Conservation (phyloP, 2,329 filamentous ascomycete species). For the Cercospora sp. region DNA sequence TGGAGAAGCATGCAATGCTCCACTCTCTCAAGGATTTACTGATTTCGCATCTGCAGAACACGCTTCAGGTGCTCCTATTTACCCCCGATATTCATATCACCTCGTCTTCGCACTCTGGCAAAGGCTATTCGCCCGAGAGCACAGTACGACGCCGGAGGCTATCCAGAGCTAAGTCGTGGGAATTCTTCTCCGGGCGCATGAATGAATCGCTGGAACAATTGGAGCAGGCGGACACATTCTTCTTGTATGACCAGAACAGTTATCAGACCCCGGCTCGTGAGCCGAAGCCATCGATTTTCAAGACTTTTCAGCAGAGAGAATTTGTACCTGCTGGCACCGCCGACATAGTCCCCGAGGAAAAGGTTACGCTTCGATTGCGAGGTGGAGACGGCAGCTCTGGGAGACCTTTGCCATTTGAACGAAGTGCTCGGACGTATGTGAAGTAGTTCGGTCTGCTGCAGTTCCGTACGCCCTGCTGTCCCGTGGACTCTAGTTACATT, state of each 20-base stretch:
- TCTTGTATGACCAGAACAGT: conserved; percentile 2
- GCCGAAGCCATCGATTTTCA: conserved; percentile 4
- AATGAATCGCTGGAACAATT: neutral
- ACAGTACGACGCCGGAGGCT: neutral
- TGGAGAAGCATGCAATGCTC: conserved; percentile 6
- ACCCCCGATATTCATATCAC: conserved; percentile 6
- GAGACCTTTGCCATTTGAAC: neutral
- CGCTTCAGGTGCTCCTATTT: conserved; percentile 7
- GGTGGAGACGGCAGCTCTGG: conserved; percentile 5
- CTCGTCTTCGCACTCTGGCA: neutral
- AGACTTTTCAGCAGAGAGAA: conserved; percentile 4
- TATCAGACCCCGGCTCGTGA: neutral
- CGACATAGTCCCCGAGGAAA: neutral
- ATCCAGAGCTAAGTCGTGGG: neutral
- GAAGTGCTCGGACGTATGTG: conserved; percentile 7
- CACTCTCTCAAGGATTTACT: neutral
- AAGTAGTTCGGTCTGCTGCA: neutral
- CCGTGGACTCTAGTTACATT: neutral
- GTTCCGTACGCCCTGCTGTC: neutral
- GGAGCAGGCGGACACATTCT: neutral
- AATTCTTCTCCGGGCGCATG: neutral
- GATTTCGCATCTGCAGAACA: neutral
- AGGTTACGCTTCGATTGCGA: conserved; percentile 5
- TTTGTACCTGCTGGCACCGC: conserved; percentile 2
- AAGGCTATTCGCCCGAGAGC: neutral